Base-by-base conservation (phyloP, 1,284 basidiomycete genomes). In the Marasmius fiardii region DNA sequence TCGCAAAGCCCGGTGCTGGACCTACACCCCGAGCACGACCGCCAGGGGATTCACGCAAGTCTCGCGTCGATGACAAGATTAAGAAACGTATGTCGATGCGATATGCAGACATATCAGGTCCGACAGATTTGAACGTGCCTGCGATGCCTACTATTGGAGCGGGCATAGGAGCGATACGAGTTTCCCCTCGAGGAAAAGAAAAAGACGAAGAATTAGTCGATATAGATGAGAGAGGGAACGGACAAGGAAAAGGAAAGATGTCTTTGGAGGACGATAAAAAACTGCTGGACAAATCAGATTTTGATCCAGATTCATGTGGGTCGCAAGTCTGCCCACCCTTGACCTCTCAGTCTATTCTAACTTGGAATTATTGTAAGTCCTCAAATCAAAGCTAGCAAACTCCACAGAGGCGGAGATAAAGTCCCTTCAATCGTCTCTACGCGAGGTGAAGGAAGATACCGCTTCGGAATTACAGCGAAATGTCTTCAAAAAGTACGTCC, bases 51-150 rank as follows among this genome's bases (percentile, higher is more conserved):
- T 58, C 62, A 18, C 60, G 63, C 55, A 70, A 67, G 49, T 55
- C 49, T 56, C 81, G 86, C 55, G 88, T 95, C 55, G 92, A 92
- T 69, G 93, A 95, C 80, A 92, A 91, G 76, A 93, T 95, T 72
- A 93, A 92, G 81, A 92, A 92, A 73, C 88, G 93, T 61, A 87
- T 95, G 85, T 93, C 92, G 16, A 90, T 88, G 81, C 84, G 93
- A 68, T 95, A 92, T 79, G 88, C 89, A 49, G 89, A 91, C 61
- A 88, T 91, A 58, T 87, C 87, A 2, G 75, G 78, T 14, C 84
- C 87, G 3, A 83, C 82, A 1, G 76, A 82, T 45, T 68, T 74
- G 0, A 67, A 69, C 31, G 68, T 85, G 3, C 82, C 84, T 12
- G 67, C 77, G 6, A 68, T 86, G 34, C 91, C 90, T 1, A 78